Evolutionary conservation across 257 asterid species (phyloP).

Genomic region (Nicotiana obtusifolia): DNA sequence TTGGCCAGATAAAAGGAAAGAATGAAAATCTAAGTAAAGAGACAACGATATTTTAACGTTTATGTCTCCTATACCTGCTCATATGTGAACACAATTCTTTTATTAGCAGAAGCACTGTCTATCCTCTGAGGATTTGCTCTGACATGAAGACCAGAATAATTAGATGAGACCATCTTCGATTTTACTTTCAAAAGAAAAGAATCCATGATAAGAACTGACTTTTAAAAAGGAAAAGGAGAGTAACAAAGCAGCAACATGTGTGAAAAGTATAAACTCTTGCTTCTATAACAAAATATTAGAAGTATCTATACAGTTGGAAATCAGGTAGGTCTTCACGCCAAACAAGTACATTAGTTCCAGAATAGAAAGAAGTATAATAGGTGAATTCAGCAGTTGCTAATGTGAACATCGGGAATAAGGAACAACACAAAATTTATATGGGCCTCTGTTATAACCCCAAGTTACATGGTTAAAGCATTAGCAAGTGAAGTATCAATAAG

Average conservation of each 20-base stretch:
- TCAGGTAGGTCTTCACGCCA: slow-evolving; percentile 1
- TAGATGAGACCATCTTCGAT: background rate
- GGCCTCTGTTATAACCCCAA: background rate
- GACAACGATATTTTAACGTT: background rate
- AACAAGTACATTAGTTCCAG: background rate
- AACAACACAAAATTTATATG: background rate
- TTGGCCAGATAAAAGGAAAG: background rate
- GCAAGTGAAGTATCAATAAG: slow-evolving; percentile 1
- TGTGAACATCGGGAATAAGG: background rate
- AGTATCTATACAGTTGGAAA: background rate
- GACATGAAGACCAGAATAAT: slow-evolving; percentile 22
- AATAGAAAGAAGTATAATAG: background rate
- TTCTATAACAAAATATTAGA: background rate
- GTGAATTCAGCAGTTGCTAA: slow-evolving; percentile 5
- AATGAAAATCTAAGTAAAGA: background rate
- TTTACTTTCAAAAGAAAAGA: background rate
- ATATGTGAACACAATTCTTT: slow-evolving; percentile 67
- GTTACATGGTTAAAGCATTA: background rate
- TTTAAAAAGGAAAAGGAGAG: background rate
- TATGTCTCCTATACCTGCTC: slow-evolving; percentile 68
- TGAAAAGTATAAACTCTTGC: background rate
- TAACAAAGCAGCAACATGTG: background rate
- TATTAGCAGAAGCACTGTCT: slow-evolving; percentile 77
- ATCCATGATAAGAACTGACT: background rate
- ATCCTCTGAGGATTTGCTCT: slow-evolving; percentile 96